Evolutionary conservation across 164 flowering plant genomes (phyloP).

Genomic region (Chimonanthus salicifolius): DNA sequence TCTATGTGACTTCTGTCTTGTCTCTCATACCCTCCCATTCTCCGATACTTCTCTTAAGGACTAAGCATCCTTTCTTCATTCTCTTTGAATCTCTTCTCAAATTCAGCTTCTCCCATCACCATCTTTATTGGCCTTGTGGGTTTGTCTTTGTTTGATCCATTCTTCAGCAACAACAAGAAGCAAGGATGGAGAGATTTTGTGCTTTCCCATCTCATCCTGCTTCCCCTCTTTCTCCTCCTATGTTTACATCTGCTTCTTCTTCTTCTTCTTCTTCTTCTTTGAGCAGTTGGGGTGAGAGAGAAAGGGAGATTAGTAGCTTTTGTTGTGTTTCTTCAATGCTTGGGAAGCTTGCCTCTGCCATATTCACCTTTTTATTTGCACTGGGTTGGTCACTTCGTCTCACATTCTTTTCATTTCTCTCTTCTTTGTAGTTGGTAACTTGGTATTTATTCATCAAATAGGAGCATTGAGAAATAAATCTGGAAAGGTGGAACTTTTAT

Average conservation of each 20-base stretch:
- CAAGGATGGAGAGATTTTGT: constrained; percentile 45
- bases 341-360: constrained; percentile 66
- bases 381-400: constrained; percentile 41
- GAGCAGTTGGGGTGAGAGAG: constrained; percentile 1
- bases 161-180: background rate
- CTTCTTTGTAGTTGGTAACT: background rate
- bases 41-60: background rate
- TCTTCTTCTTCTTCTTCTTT: constrained; percentile 22
- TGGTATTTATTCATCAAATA: background rate
- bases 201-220: constrained; percentile 35
- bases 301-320: constrained; percentile 18
- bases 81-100: background rate
- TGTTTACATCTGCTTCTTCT: background rate
- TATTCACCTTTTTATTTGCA: constrained; percentile 76
- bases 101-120: background rate
- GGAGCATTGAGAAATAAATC: background rate
- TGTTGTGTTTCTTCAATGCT: constrained; percentile 45
- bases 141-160: background rate
- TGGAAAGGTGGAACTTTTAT: background rate
- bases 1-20: no score
- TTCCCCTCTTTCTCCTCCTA: constrained; percentile 6
- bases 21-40: background rate
- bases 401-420: background rate
- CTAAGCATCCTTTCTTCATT: background rate
- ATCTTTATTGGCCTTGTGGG: background rate